phyloP scores from a whole-genome alignment of 2,329 filamentous ascomycete species.

The Pyricularia sp. region DNA sequence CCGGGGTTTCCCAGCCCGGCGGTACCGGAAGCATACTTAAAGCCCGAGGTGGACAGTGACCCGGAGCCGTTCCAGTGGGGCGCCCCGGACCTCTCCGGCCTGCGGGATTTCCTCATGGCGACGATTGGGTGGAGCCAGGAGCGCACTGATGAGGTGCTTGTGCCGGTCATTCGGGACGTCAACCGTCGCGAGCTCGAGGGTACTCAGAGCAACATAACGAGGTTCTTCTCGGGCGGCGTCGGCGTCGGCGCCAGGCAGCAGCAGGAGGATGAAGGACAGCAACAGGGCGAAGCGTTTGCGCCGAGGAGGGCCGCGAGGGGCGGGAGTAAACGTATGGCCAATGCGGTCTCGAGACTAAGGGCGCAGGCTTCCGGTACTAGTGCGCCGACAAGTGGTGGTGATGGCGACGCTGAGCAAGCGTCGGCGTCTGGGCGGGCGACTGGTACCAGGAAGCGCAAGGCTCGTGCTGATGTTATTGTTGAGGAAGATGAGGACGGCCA shows the following conservation, averaged over 20 bases:
- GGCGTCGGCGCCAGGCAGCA: conserved; percentile 12
- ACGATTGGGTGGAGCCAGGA: conserved; percentile 91
- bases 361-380: conserved; percentile 10
- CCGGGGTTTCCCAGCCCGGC: conserved; percentile 63
- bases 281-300: conserved; percentile 13
- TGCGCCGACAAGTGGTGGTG: conserved; percentile 9
- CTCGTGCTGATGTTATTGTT: not conserved
- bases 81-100: conserved; percentile 76
- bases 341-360: conserved; percentile 18
- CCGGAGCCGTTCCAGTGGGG: conserved; percentile 85
- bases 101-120: conserved; percentile 73
- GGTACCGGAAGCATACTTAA: conserved; percentile 71
- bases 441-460: conserved; percentile 1
- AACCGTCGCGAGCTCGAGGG: conserved; percentile 78
- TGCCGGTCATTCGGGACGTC: conserved; percentile 93
- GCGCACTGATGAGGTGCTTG: conserved; percentile 84
- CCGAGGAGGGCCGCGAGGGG: conserved; percentile 12
- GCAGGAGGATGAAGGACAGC: not conserved
- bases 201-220: conserved; percentile 93
- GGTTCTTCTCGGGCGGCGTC: conserved; percentile 67
- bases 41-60: conserved; percentile 73
- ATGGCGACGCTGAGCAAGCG: conserved; percentile 1
- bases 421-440: conserved; percentile 4
- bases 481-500: not conserved
- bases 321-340: conserved; percentile 19